These are phyloP conservation scores for Cladochytrium replicatum DNA, from an alignment of 192 early-diverging fungal genomes.

Conservation along the genomic window DNA sequence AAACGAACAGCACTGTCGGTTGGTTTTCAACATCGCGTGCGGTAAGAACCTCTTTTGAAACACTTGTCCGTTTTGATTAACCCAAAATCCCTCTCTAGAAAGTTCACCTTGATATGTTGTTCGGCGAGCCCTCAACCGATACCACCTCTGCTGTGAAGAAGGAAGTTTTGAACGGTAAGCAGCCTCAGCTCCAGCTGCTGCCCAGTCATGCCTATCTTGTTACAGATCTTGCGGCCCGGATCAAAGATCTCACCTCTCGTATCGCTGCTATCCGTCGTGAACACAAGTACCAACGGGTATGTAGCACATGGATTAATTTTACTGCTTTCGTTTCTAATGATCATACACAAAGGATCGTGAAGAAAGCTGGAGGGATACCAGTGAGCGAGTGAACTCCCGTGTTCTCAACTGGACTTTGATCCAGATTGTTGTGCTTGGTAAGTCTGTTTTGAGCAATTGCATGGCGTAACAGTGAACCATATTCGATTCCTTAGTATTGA, in stretches of 20 bases:
- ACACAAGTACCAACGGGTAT: constrained; percentile 80
- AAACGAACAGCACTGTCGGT: constrained; percentile 15
- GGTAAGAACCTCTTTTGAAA: constrained; percentile 40
- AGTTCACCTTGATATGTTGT: constrained; percentile 51
- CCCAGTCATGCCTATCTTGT: neutral
- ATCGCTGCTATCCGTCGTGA: constrained; percentile 76
- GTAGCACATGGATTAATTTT: constrained; percentile 11
- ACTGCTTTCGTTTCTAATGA: neutral
- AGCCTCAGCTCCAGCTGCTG: neutral
- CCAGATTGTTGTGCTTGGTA: constrained; percentile 70
- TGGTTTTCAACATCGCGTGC: constrained; percentile 54
- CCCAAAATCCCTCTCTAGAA: constrained; percentile 9
- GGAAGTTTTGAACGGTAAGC: constrained; percentile 26
- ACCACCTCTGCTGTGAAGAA: constrained; percentile 31
- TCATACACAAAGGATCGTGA: constrained; percentile 60
- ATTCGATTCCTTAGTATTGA: neutral
- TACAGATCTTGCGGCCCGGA: constrained; percentile 56
- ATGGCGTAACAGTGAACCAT: neutral
- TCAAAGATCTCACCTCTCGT: constrained; percentile 74
- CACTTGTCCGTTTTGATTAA: neutral
- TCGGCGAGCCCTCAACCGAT: constrained; percentile 55
- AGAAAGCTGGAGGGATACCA: constrained; percentile 78
- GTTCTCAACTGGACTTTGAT: constrained; percentile 80
- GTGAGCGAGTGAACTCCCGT: constrained; percentile 72
- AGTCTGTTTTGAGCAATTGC: neutral